Percentiles rank a stretch among this genome's conserved stretches.
These are phyloP conservation scores for Cladosporium sp. DNA, from an alignment of 2,329 filamentous ascomycete genomes.

Conservation along the genomic window DNA sequence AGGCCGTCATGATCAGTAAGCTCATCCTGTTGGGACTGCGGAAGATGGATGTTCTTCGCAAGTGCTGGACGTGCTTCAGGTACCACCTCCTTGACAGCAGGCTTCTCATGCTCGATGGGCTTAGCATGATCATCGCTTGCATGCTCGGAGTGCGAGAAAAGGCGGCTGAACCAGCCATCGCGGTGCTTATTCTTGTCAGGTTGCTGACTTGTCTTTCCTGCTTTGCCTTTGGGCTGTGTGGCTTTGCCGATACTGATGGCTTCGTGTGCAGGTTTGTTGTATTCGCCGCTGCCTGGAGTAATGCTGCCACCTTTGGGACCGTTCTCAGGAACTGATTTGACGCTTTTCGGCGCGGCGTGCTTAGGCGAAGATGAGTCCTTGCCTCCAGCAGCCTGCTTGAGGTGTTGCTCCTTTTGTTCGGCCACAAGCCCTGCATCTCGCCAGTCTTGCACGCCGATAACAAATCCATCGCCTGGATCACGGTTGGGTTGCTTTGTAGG, in stretches of 20 bases:
- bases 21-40: conserved; percentile 18
- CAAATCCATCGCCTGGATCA: conserved; percentile 63
- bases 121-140: neutral
- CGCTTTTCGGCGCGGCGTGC: conserved; percentile 31
- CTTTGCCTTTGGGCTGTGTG: conserved; percentile 20
- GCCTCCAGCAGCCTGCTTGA: conserved; percentile 30
- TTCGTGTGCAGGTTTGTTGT: conserved; percentile 49
- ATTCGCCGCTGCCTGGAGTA: conserved; percentile 73
- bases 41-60: conserved; percentile 16
- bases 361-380: conserved; percentile 22
- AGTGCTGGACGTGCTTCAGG: conserved; percentile 15
- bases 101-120: neutral
- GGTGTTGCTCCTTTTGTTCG: conserved; percentile 38
- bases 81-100: neutral
- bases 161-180: conserved; percentile 32
- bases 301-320: conserved; percentile 66
- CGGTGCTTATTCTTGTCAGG: conserved; percentile 23
- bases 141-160: conserved; percentile 25
- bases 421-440: conserved; percentile 73
- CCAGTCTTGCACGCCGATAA: conserved; percentile 87
- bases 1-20: conserved; percentile 66
- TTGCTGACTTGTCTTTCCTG: conserved; percentile 23
- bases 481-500: conserved; percentile 24
- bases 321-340: conserved; percentile 36
- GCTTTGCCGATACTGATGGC: conserved; percentile 27